Percentiles rank a stretch among this genome's conserved stretches.
Conservation (phyloP, 2,329 filamentous ascomycete species). For the Claviceps sp. region DNA sequence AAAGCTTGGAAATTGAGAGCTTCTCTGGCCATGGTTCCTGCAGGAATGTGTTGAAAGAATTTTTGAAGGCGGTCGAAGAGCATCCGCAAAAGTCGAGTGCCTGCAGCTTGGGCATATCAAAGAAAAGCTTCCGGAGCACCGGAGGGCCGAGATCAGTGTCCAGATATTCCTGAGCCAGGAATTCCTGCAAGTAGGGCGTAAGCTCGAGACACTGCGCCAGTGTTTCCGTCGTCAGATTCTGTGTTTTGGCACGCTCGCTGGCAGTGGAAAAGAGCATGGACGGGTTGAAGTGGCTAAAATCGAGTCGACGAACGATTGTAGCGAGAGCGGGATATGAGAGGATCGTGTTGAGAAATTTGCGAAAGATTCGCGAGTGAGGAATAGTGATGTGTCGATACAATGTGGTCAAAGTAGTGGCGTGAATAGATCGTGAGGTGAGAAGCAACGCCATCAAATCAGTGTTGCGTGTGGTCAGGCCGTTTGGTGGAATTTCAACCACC, state of each 20-base stretch:
- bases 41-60: constrained; percentile 46
- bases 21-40: constrained; percentile 36
- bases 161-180: constrained; percentile 68
- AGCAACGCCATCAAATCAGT: constrained; percentile 65
- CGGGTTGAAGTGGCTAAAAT: constrained; percentile 79
- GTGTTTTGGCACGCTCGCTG: constrained; percentile 60
- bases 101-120: constrained; percentile 47
- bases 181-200: constrained; percentile 62
- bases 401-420: constrained; percentile 58
- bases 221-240: constrained; percentile 63
- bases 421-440: constrained; percentile 60
- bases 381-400: constrained; percentile 72
- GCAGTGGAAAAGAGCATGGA: constrained; percentile 63
- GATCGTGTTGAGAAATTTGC: constrained; percentile 64
- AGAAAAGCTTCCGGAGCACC: constrained; percentile 59
- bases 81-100: constrained; percentile 69
- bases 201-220: constrained; percentile 58
- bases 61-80: constrained; percentile 53
- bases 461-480: constrained; percentile 63
- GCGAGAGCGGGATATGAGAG: constrained; percentile 53
- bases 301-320: constrained; percentile 62
- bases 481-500: constrained; percentile 56
- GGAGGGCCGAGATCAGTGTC: constrained; percentile 59
- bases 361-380: constrained; percentile 71
- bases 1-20: constrained; percentile 52